Base-by-base conservation (phyloP, 352 stramenopile species). In the Paralagenidium karlingii region DNA sequence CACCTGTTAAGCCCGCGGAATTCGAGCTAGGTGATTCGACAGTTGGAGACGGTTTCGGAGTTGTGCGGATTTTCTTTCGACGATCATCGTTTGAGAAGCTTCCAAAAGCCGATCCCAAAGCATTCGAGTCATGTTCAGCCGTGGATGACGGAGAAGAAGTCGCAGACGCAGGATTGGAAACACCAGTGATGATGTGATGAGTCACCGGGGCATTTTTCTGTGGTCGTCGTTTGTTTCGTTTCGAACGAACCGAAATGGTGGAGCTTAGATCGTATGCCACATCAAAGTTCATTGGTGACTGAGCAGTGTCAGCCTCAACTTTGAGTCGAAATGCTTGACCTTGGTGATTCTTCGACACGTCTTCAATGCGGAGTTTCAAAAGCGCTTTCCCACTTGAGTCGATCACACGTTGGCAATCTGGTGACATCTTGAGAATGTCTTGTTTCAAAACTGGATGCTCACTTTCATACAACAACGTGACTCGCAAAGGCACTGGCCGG, bases 311-410 rank as follows among this genome's bases (percentile, higher is more conserved):
- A 0, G 90, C 74, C 16, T 68, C 75, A 26, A 98, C 71, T 49
- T 95, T 59, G 19, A 98, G 60, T 21, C 83, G 48, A 50, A 98
- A 98, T 20, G 76, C 82, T 67, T 97, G 88, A 30, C 84, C 87
- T 42, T 98, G 94, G 60, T 98, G 92, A 68, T 98, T 98, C 67
- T 98, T 98, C n/a, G 80, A 96, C 32, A 98, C 89, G 53, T 98
- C 93, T 49, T 98, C 86, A 37, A 98, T 96, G 21, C 93, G 82
- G 51, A 97, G 92, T n/a, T 78, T 85, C 5, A 98, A 54, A 32
- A 79, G 56, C 6, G 79, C 71, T 18, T 85, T 86, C 2, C 84
- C 87, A 0, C 68, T 73, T 28, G 68, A 68, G 47, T 93, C 77
- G 27, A 94, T 95, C 38, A 70, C 86, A 32, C 68, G 82, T 51